phyloP scores from a whole-genome alignment of 2,329 filamentous ascomycete genomes.

The Scytalidium lignicola region DNA sequence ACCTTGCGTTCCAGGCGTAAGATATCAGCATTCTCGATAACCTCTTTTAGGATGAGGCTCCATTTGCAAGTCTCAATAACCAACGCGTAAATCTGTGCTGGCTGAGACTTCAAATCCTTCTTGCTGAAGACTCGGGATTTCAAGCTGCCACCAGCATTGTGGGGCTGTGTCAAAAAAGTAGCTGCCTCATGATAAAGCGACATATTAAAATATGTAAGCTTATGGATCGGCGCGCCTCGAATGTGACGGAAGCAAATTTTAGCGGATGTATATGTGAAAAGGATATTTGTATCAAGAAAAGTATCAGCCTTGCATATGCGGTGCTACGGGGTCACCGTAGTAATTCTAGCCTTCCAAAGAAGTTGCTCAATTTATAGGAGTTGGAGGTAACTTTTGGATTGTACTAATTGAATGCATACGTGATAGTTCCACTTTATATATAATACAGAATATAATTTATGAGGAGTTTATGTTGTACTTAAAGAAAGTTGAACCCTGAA shows the following conservation, averaged over 20 bases:
- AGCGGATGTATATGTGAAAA: not conserved
- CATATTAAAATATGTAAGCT: slow-evolving; percentile 46
- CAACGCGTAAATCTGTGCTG: slow-evolving; percentile 80
- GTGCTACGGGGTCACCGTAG: not conserved
- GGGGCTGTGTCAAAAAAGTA: slow-evolving; percentile 59
- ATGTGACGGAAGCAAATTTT: not conserved
- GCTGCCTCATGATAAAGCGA: slow-evolving; percentile 94
- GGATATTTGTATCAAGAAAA: not conserved
- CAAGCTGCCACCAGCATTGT: slow-evolving; percentile 71
- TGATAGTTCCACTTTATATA: too few species aligned
- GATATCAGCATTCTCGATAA: slow-evolving; percentile 77
- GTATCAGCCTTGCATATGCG: not conserved
- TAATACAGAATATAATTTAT: too few species aligned
- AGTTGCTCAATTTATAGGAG: too few species aligned
- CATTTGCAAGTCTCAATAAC: slow-evolving; percentile 87
- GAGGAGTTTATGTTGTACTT: too few species aligned
- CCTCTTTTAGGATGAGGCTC: slow-evolving; percentile 78
- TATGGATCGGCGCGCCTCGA: not conserved
- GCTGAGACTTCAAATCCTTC: slow-evolving; percentile 69
- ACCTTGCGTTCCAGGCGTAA: slow-evolving; percentile 83
- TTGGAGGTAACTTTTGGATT: too few species aligned
- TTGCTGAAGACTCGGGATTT: slow-evolving; percentile 79
- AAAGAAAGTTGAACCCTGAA: too few species aligned
- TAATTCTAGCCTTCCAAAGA: not conserved
- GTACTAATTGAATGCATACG: too few species aligned